A percentile compares a stretch with the other conserved stretches of the same genome.
Conservation (phyloP, 2,329 filamentous ascomycete genomes). For the Dissoconium aciculare region DNA sequence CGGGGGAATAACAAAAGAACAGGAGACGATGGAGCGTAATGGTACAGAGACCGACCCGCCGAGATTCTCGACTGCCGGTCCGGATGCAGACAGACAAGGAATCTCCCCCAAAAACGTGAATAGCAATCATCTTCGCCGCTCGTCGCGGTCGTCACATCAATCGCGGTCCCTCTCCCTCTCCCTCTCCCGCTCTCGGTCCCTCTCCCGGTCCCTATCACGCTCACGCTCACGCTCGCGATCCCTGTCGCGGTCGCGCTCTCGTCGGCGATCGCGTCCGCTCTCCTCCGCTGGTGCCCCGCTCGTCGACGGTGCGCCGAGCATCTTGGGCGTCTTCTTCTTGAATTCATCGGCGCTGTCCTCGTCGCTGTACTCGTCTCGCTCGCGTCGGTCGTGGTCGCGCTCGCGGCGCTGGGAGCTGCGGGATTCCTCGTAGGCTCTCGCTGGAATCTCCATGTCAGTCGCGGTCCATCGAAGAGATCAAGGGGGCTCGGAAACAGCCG, state of each 20-base stretch:
- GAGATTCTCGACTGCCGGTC: too few species aligned
- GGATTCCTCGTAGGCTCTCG: slow-evolving; percentile 4
- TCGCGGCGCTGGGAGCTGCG: slow-evolving; percentile 10
- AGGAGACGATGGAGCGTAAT: too few species aligned
- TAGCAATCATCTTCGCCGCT: too few species aligned
- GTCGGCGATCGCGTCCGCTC: slow-evolving; percentile 2
- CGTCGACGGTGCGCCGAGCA: slow-evolving; percentile 22
- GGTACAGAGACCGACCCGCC: too few species aligned
- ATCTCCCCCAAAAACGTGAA: too few species aligned
- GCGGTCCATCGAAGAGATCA: slow-evolving; percentile 4
- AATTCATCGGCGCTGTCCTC: slow-evolving; percentile 24
- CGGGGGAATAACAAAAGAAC: too few species aligned
- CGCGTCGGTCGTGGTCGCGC: slow-evolving; percentile 17
- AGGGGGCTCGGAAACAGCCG: slow-evolving; percentile 7
- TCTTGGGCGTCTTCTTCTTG: slow-evolving; percentile 16
- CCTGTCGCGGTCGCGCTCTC: slow-evolving; percentile 6
- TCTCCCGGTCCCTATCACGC: slow-evolving; percentile 6
- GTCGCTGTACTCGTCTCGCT: slow-evolving; percentile 22
- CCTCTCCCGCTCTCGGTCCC: slow-evolving; percentile 10
- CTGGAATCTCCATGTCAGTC: slow-evolving; percentile 6
- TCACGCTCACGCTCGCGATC: not conserved
- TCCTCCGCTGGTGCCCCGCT: slow-evolving; percentile 4
- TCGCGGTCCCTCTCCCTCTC: slow-evolving; percentile 1
- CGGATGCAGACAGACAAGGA: too few species aligned
- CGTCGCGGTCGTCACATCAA: too few species aligned